Evolutionary conservation across 345 rosid genomes (phyloP), one percentile per base, ranked within the genome.

Genomic region (Microthlaspi erraticum): DNA sequence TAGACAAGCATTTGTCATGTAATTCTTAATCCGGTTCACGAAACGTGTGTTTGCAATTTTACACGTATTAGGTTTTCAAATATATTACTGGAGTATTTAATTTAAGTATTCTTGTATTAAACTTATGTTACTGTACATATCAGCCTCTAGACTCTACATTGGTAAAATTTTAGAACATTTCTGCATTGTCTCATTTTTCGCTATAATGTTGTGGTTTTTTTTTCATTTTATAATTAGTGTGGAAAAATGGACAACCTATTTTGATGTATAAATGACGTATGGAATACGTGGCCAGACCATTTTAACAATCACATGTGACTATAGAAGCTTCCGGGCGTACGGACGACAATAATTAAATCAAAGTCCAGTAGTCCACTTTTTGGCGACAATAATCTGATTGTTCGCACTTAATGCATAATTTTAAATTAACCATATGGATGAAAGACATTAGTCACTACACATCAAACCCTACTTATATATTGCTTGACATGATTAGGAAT

Each of bases 291-390:
- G 59, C 18, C 38, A 20, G 74, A 68, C 43, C 18, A 29, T 48
- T 37, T 13, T 14, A 18, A 31, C 16, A 18, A 61, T 23, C 11
- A 17, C 63, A 38, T 75, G 70, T 61, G 32, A 60, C 38, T 43
- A 75, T 53, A 45, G 79, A 69, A 75, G 66, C 75, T 75, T 75
- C 79, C 33, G 31, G 11, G n/a, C 39, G 75, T 62, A 75, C 79
- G 71, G 79, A 46, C 9, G 31, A 46, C 38, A 53, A 55, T 49
- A 58, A 29, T 55, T 14, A 46, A 51, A 34, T 67, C 63, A 5
- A 74, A 74, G 50, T 67, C 79, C 32, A 29, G 11, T 37, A 56
- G 52, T 60, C 70, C 19, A 68, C 55, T 37, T 52, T 46, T 38
- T 39, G 11, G 34, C 29, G 59, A 68, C 63, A 45, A 53, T 69